Evolutionary conservation across 768 basidiomycete genomes (phyloP).

Genomic region (Mycena pura): DNA sequence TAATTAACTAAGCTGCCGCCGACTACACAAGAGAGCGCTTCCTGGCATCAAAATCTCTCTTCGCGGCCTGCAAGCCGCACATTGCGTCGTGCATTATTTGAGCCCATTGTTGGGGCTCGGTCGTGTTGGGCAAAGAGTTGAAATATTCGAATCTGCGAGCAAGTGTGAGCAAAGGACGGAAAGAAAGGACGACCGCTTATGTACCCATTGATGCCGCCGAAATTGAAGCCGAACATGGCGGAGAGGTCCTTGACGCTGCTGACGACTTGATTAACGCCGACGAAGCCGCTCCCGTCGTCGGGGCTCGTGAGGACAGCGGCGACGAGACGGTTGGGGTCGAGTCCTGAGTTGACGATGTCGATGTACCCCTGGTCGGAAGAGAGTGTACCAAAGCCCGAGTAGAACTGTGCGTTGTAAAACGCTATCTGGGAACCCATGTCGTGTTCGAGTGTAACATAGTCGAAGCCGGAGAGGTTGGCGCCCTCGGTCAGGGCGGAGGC

Average conservation of each 20-base stretch:
- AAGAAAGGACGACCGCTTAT: neutral
- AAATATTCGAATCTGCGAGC: conserved; percentile 33
- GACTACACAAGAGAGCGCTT: conserved; percentile 15
- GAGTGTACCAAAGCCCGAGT: conserved; percentile 32
- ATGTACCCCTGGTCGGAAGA: conserved; percentile 30
- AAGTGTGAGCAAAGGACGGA: no score
- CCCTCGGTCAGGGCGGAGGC: conserved; percentile 30
- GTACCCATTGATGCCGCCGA: conserved; percentile 33
- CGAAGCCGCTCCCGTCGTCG: conserved; percentile 28
- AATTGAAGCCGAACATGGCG: conserved; percentile 28
- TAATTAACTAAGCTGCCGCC: no score
- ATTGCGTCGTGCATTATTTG: conserved; percentile 15
- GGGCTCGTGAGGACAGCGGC: conserved; percentile 32
- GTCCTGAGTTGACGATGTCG: conserved; percentile 25
- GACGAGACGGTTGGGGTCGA: conserved; percentile 28
- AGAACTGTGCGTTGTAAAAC: conserved; percentile 35
- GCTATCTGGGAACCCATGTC: conserved; percentile 20
- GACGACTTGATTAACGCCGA: conserved; percentile 20
- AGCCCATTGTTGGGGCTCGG: conserved; percentile 29
- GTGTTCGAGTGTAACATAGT: conserved; percentile 29
- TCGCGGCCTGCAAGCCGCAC: neutral
- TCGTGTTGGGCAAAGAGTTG: conserved; percentile 29
- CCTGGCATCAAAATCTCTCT: conserved; percentile 1
- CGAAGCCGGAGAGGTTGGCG: conserved; percentile 35
- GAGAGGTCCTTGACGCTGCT: conserved; percentile 24